Evolutionary conservation across 176 grass and related monocot genomes (phyloP).

Genomic region (Oryza glaberrima): DNA sequence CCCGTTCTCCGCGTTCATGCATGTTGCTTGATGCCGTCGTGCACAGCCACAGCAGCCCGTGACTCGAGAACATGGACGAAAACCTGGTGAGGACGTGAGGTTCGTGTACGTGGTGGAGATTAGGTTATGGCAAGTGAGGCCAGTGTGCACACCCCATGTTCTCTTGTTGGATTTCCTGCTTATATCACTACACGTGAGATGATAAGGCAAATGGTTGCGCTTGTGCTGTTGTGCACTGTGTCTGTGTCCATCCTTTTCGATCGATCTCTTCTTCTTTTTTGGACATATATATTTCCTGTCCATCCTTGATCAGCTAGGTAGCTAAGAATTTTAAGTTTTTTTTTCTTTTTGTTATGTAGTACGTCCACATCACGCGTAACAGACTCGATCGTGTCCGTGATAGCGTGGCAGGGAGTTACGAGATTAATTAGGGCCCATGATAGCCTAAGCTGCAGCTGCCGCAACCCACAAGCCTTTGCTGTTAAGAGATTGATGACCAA

Average conservation of each 20-base stretch:
- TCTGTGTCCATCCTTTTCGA: background rate
- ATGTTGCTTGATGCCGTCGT: conserved; percentile 39
- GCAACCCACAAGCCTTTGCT: background rate
- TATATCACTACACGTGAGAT: conserved; percentile 9
- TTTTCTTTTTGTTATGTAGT: background rate
- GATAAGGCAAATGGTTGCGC: background rate
- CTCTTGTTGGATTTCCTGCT: conserved; percentile 42
- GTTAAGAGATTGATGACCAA: background rate
- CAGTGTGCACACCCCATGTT: conserved; percentile 39
- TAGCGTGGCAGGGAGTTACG: background rate
- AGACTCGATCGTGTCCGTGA: background rate
- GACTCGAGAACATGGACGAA: conserved; percentile 11
- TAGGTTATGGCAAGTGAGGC: conserved; percentile 2
- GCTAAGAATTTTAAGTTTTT: background rate
- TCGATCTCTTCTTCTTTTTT: background rate
- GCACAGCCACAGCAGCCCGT: conserved; percentile 11
- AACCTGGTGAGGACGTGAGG: background rate
- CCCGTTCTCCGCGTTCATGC: conserved; percentile 31
- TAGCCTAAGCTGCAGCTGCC: background rate
- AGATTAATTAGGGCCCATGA: background rate
- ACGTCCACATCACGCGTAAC: conserved; percentile 11
- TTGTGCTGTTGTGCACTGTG: conserved; percentile 17
- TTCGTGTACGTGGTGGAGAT: background rate
- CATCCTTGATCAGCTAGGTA: background rate
- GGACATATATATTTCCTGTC: background rate